phyloP scores from a whole-genome alignment of 805 yeast genomes.

The Candida multigemmis region DNA sequence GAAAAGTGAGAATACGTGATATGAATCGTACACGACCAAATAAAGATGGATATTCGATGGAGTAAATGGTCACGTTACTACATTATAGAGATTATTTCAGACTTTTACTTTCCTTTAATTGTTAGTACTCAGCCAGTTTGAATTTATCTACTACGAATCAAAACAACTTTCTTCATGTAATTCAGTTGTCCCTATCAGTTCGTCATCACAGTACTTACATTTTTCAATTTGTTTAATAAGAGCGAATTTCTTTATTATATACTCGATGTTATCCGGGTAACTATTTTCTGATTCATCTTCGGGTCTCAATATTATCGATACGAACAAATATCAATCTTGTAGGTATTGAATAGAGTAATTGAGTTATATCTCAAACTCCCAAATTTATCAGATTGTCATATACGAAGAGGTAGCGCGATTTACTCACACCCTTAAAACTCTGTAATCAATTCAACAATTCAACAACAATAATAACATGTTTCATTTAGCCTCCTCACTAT shows the following conservation, averaged over 20 bases:
- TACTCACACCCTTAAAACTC: not conserved
- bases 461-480: constrained; percentile 16
- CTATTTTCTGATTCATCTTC: not conserved
- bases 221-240: too few species aligned
- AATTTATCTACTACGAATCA: constrained; percentile 8
- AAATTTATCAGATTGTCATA: not conserved
- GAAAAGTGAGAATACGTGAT: too few species aligned
- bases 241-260: too few species aligned
- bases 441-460: constrained; percentile 1
- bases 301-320: not conserved
- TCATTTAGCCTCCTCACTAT: constrained; percentile 34
- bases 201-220: constrained; percentile 6
- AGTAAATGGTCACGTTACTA: constrained; percentile 2
- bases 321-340: constrained; percentile 1
- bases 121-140: constrained; percentile 3
- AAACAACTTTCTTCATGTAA: constrained; percentile 6
- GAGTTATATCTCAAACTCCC: not conserved
- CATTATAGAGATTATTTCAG: constrained; percentile 2
- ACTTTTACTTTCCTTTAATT: not conserved
- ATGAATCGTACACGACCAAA: too few species aligned
- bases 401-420: constrained; percentile 1
- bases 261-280: not conserved
- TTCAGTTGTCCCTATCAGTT: constrained; percentile 10
- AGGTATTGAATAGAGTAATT: not conserved
- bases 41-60: not conserved